These are phyloP conservation scores for Atalantia buxifolia DNA, from an alignment of 345 rosid species.

Conservation along the genomic window DNA sequence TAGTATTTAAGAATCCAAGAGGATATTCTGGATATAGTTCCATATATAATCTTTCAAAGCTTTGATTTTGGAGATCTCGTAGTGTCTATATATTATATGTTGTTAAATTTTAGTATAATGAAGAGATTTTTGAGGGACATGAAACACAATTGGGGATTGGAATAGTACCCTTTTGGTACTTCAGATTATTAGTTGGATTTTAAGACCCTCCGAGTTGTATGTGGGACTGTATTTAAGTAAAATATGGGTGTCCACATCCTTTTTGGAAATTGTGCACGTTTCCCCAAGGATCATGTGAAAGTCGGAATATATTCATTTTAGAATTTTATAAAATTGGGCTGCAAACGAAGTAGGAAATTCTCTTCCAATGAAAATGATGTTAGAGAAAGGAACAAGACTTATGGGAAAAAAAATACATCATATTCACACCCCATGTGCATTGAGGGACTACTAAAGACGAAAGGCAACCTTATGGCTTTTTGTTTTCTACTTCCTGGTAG, in stretches of 20 bases:
- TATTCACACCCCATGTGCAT: slow-evolving; percentile 8
- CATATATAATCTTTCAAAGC: slow-evolving; percentile 11
- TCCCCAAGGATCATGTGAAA: slow-evolving; percentile 26
- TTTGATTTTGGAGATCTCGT: slow-evolving; percentile 9
- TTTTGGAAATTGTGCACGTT: slow-evolving; percentile 24
- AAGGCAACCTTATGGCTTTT: background rate
- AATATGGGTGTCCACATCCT: slow-evolving; percentile 27
- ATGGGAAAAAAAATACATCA: background rate
- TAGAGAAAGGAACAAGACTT: background rate
- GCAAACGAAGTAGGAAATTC: background rate
- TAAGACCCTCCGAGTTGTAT: slow-evolving; percentile 12
- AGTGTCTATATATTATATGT: background rate
- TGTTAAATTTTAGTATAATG: background rate
- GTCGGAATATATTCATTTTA: background rate
- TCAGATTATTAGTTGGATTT: slow-evolving; percentile 11
- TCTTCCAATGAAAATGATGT: slow-evolving; percentile 5
- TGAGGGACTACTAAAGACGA: background rate
- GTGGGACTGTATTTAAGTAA: background rate
- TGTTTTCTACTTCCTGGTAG: background rate
- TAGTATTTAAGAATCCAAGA: slow-evolving; percentile 44
- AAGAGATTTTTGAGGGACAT: background rate
- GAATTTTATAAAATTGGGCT: background rate
- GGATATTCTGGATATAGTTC: slow-evolving; percentile 30
- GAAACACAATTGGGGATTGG: slow-evolving; percentile 10
- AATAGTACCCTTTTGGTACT: slow-evolving; percentile 7